These are phyloP conservation scores for Tuber microsphaerosporum DNA, from an alignment of 495 filamentous ascomycete species.

Conservation along the genomic window DNA sequence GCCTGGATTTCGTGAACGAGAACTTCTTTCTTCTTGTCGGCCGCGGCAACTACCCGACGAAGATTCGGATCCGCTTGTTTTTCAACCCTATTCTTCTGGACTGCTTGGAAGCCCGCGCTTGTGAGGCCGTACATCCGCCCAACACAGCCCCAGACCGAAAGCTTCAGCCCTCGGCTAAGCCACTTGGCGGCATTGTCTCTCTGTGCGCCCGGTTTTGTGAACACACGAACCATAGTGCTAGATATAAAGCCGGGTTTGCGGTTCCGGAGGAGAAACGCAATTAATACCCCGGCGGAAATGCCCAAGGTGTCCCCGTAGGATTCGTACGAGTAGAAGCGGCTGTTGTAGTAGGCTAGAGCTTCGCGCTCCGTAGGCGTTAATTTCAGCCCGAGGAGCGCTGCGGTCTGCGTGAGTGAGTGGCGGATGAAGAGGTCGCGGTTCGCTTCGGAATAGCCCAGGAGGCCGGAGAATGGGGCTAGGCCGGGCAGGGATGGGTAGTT, in stretches of 20 bases:
- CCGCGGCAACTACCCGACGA: constrained; percentile 2
- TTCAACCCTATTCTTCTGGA: constrained; percentile 17
- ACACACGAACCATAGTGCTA: constrained; percentile 1
- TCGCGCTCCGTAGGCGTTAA: constrained; percentile 17
- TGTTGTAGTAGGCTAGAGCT: constrained; percentile 30
- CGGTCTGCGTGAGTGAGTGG: constrained; percentile 11
- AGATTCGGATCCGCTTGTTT: constrained; percentile 26
- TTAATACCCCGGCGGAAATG: constrained; percentile 5
- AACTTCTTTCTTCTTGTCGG: not conserved
- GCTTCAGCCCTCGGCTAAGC: not conserved
- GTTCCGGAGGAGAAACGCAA: constrained; percentile 14
- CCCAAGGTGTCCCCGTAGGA: constrained; percentile 29
- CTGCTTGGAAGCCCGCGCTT: constrained; percentile 23
- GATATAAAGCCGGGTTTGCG: constrained; percentile 19
- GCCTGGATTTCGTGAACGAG: not conserved
- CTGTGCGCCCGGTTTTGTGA: constrained; percentile 7
- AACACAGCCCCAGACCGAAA: constrained; percentile 6
- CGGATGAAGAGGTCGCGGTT: constrained; percentile 17
- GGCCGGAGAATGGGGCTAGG: constrained; percentile 23
- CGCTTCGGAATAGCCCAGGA: constrained; percentile 22
- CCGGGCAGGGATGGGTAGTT: constrained; percentile 13
- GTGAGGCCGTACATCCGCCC: constrained; percentile 30
- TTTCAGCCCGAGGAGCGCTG: constrained; percentile 18
- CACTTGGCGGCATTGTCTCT: not conserved
- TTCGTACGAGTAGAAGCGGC: constrained; percentile 33